Conservation (phyloP, 345 rosid genomes). For the Salix viminalis region DNA sequence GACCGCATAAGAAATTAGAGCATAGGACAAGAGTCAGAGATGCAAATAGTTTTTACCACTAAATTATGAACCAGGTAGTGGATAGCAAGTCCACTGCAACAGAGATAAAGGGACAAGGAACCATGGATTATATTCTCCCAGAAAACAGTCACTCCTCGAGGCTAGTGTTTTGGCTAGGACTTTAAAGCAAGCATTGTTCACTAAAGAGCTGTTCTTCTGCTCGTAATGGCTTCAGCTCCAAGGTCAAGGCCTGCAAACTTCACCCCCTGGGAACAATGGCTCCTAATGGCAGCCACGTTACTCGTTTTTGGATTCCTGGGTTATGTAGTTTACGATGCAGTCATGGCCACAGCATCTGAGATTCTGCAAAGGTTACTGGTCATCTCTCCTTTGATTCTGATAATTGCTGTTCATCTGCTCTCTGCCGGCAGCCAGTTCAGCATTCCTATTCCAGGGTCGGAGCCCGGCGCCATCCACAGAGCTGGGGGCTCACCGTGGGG, state of each 20-base stretch:
- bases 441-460: constrained; percentile 48
- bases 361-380: constrained; percentile 40
- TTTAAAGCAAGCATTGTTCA: background rate
- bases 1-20: background rate
- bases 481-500: constrained; percentile 63
- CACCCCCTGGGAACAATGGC: constrained; percentile 37
- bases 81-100: background rate
- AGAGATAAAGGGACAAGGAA: background rate
- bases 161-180: background rate
- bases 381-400: constrained; percentile 47
- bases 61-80: background rate
- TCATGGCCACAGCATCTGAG: constrained; percentile 53
- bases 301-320: constrained; percentile 34
- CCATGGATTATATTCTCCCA: background rate
- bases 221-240: constrained; percentile 26
- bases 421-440: constrained; percentile 34
- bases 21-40: background rate
- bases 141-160: background rate
- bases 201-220: background rate
- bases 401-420: constrained; percentile 49
- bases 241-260: constrained; percentile 17
- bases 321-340: constrained; percentile 44
- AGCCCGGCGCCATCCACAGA: constrained; percentile 47
- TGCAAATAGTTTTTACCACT: background rate
- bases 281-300: constrained; percentile 27